These are phyloP conservation scores for Phaeotremella skinneri DNA, from an alignment of 768 basidiomycete species.

Conservation along the genomic window DNA sequence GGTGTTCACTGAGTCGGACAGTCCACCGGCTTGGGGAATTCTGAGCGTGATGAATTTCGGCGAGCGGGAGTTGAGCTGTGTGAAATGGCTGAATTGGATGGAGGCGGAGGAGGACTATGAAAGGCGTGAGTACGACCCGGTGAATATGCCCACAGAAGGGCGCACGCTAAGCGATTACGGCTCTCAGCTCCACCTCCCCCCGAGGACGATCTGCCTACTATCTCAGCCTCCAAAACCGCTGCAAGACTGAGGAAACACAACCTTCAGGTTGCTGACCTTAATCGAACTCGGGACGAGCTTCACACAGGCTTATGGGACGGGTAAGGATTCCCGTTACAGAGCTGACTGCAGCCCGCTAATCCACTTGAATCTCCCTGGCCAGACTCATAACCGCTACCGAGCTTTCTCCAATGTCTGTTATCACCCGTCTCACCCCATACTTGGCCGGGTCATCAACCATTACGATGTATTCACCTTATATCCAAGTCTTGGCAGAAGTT, in stretches of 20 bases:
- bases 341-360: background rate
- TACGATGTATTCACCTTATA: constrained; percentile 78
- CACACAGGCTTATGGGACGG: constrained; percentile 86
- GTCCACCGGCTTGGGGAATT: constrained; percentile 86
- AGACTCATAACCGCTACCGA: constrained; percentile 78
- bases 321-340: constrained; percentile 54
- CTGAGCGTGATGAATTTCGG: constrained; percentile 82
- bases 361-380: background rate
- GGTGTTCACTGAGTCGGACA: constrained; percentile 82
- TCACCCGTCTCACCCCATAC: constrained; percentile 71
- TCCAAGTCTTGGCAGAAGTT: constrained; percentile 75
- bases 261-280: constrained; percentile 63
- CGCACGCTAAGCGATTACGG: background rate
- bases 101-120: constrained; percentile 74
- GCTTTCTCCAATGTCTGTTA: constrained; percentile 78
- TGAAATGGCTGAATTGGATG: constrained; percentile 74
- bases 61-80: constrained; percentile 57
- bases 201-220: constrained; percentile 29
- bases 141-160: too few species aligned
- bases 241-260: constrained; percentile 63
- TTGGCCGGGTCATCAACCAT: constrained; percentile 81
- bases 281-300: constrained; percentile 69
- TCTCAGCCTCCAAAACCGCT: constrained; percentile 26
- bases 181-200: constrained; percentile 34
- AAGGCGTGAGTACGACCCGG: constrained; percentile 31